Evolutionary conservation across 306 rosid genomes (phyloP), one percentile per base, ranked within the genome.

Genomic region (Fragaria vesca): DNA sequence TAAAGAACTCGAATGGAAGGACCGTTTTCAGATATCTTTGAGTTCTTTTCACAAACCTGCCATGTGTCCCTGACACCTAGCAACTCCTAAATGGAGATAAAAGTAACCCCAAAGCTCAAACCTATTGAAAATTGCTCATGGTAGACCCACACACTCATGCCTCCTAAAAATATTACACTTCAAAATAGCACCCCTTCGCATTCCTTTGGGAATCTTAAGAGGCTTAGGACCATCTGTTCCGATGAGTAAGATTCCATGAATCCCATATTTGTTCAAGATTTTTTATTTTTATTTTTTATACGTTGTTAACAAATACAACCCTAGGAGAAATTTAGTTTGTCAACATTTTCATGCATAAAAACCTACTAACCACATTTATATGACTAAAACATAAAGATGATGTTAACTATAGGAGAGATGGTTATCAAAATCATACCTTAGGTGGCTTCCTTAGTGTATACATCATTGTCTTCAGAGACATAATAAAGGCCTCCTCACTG

Each of bases 401-500:
- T 8, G 1, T 57, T 57, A 57, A 57, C 13, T n/a, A 11, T 54
- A 80, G 18, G 30, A 63, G 45, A 61, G 46, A 75, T 43, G 36
- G 81, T 69, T 54, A 36, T 12, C 16, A 62, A 13, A 50, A 60
- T 30, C 83, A 8, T 79, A 92, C 97, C 93, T 85, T 85, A 46
- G 97, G 97, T 18, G 97, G 91, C 66, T 82, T 86, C 72, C 89
- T 88, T 80, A 92, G 24, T 24, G 90, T 90, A 78, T 87, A 90
- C 85, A 90, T 81, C 94, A 92, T 90, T 24, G 94, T 92, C 91
- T 81, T 90, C 80, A 92, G 81, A 51, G 95, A 90, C 42, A 87
- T 72, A 78, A 87, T 58, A 82, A 90, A 90, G 38, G 75, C 82
- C 34, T 51, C 82, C 50, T 92, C 96, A 75, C 85, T 92, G 87